Percentiles rank a stretch among this genome's conserved stretches.
Conservation (phyloP, 2,329 filamentous ascomycete genomes). For the Ceratocystis variospora region DNA sequence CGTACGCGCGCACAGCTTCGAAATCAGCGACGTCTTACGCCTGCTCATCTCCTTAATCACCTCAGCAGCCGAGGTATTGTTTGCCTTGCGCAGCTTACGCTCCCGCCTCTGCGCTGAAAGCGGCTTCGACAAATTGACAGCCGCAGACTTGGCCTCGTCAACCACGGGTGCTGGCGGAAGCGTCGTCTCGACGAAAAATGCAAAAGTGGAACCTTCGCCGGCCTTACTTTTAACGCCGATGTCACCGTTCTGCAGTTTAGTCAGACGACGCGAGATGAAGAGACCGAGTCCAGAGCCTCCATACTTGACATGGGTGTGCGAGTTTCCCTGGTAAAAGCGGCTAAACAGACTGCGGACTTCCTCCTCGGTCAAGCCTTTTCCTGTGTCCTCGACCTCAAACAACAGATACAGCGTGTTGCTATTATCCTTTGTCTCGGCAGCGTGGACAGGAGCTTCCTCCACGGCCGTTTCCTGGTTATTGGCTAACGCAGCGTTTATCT, state of each 20-base stretch:
- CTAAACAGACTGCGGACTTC: constrained; percentile 66
- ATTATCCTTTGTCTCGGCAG: not conserved
- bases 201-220: constrained; percentile 60
- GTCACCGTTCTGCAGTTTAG: constrained; percentile 65
- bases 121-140: not conserved
- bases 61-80: not conserved
- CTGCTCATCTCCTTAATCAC: not conserved
- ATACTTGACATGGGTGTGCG: constrained; percentile 63
- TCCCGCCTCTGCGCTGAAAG: not conserved
- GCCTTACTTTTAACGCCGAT: constrained; percentile 59
- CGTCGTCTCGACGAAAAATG: constrained; percentile 55
- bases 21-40: not conserved
- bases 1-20: not conserved
- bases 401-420: constrained; percentile 43
- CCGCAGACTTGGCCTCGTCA: constrained; percentile 25
- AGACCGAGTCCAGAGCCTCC: constrained; percentile 66
- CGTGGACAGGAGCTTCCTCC: not conserved
- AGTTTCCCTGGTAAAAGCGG: constrained; percentile 64
- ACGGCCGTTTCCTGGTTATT: not conserved
- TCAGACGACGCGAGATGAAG: constrained; percentile 67
- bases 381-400: constrained; percentile 65
- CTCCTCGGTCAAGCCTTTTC: constrained; percentile 54
- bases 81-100: constrained; percentile 7
- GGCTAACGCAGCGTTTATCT: not conserved
- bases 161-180: constrained; percentile 30